phyloP scores from a whole-genome alignment of 2,329 filamentous ascomycete genomes.

The Cladorrhinum sp. region DNA sequence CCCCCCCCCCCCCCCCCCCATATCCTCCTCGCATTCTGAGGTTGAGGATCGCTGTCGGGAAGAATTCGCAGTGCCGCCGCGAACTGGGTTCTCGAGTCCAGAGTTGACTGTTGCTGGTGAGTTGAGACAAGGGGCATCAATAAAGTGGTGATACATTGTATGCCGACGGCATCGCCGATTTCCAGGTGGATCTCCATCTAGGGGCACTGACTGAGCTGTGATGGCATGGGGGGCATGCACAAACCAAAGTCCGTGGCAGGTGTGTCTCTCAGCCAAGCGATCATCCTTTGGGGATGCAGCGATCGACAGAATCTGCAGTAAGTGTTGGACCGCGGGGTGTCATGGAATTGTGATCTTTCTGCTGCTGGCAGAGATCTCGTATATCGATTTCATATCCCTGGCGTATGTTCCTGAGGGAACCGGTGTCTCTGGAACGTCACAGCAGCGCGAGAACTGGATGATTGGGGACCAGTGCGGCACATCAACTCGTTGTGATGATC shows the following conservation, averaged over 20 bases:
- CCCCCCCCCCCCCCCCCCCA: too few species aligned
- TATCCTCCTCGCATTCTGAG: background rate
- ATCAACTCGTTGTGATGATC: background rate
- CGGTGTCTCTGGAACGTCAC: background rate
- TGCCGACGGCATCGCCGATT: constrained; percentile 4
- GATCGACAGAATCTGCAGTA: constrained; percentile 5
- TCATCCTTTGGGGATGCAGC: constrained; percentile 4
- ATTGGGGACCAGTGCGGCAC: background rate
- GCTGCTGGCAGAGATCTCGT: background rate
- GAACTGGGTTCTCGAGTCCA: background rate
- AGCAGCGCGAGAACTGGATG: background rate
- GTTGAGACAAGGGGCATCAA: constrained; percentile 4
- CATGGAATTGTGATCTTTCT: background rate
- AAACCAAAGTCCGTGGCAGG: background rate
- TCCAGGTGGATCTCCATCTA: background rate
- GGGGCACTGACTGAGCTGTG: background rate
- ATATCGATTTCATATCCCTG: background rate
- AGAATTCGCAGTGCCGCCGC: background rate
- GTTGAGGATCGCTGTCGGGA: background rate
- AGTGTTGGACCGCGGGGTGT: background rate
- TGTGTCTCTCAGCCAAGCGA: background rate
- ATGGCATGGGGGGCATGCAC: constrained; percentile 6
- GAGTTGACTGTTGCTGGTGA: background rate
- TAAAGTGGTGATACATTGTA: constrained; percentile 11
- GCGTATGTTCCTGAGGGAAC: background rate